These are phyloP conservation scores for Neurospora sp. DNA, from an alignment of 2,329 filamentous ascomycete genomes.

Conservation along the genomic window DNA sequence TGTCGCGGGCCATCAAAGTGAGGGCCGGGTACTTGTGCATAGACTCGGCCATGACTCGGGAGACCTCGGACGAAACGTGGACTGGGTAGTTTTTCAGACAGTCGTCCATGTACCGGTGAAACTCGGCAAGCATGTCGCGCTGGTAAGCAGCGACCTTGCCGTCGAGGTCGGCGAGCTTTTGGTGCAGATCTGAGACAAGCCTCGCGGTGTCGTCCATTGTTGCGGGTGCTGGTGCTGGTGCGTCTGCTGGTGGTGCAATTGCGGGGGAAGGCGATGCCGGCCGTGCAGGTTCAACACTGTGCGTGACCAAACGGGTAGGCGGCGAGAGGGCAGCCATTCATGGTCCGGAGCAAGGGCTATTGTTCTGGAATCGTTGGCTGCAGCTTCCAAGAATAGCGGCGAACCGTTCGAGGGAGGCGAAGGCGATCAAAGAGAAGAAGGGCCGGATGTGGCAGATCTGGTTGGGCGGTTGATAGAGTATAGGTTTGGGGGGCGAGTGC, in stretches of 20 bases:
- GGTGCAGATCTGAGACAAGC: constrained; percentile 42
- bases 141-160: constrained; percentile 47
- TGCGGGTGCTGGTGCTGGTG: constrained; percentile 5
- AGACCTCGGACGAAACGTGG: constrained; percentile 36
- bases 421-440: background rate
- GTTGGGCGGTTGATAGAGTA: background rate
- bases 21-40: constrained; percentile 37
- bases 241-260: background rate
- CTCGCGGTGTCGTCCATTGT: constrained; percentile 39
- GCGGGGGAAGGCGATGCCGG: constrained; percentile 8
- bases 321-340: constrained; percentile 11
- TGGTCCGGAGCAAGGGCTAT: constrained; percentile 1
- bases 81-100: constrained; percentile 38
- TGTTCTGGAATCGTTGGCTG: background rate
- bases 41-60: constrained; percentile 35
- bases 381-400: background rate
- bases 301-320: constrained; percentile 13
- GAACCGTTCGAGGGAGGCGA: background rate
- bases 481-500: background rate
- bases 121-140: constrained; percentile 47
- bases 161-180: constrained; percentile 47
- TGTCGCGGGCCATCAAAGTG: constrained; percentile 1
- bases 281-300: constrained; percentile 8
- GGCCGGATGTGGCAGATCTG: background rate
- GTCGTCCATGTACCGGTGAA: constrained; percentile 42